Conservation (phyloP, 2,329 filamentous ascomycete species). For the Epichloe brachyelytri region DNA sequence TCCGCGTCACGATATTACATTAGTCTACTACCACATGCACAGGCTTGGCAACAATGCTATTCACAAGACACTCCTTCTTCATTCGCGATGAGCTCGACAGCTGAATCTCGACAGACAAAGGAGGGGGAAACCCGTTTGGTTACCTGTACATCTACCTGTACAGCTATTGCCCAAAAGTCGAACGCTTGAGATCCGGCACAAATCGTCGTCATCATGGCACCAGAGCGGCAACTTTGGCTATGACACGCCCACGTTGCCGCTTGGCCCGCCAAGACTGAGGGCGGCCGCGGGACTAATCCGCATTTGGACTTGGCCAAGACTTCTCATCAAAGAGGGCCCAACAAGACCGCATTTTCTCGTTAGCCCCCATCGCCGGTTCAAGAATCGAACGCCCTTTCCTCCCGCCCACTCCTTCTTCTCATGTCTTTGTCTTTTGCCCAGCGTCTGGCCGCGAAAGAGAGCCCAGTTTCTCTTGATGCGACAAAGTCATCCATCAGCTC, state of each 20-base stretch:
- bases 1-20: too few species aligned
- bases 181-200: too few species aligned
- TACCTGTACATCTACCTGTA: too few species aligned
- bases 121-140: too few species aligned
- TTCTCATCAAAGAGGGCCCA: background rate
- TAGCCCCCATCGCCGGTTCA: background rate
- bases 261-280: background rate
- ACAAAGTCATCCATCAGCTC: background rate
- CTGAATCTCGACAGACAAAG: too few species aligned
- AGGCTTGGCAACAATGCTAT: too few species aligned
- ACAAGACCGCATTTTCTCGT: conserved; percentile 1
- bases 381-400: background rate
- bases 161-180: too few species aligned
- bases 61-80: too few species aligned
- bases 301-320: conserved; percentile 3
- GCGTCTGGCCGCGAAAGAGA: background rate
- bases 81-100: too few species aligned
- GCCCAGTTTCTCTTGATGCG: background rate
- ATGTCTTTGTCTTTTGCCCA: background rate
- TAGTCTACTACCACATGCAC: too few species aligned
- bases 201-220: background rate
- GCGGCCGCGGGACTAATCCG: conserved; percentile 2
- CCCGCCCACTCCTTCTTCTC: background rate
- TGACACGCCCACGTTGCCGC: background rate
- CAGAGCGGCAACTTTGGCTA: background rate